Conservation (phyloP, 805 yeast genomes). For the Yarrowia hollandica region DNA sequence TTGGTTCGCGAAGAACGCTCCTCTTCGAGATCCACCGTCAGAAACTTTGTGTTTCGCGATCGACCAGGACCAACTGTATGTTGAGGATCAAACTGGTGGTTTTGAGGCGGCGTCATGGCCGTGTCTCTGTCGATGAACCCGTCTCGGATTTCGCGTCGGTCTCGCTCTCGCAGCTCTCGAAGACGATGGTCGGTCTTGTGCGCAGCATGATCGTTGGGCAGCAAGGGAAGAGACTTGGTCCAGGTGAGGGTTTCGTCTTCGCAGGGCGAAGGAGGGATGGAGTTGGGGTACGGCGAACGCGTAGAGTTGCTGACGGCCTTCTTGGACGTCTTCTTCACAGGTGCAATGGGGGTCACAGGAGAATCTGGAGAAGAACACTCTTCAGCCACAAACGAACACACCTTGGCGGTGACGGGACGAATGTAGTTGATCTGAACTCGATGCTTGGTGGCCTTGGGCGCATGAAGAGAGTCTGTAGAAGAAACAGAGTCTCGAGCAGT, state of each 20-base stretch:
- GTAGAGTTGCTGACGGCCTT: not conserved
- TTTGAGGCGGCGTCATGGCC: not conserved
- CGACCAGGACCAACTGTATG: not conserved
- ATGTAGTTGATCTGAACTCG: constrained; percentile 12
- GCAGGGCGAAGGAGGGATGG: not conserved
- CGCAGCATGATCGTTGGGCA: constrained; percentile 9
- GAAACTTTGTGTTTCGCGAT: not conserved
- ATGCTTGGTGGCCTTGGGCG: constrained; percentile 11
- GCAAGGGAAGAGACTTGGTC: not conserved
- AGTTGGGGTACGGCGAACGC: not conserved
- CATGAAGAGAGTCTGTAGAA: not conserved
- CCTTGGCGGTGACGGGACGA: constrained; percentile 13
- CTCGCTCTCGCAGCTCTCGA: constrained; percentile 6
- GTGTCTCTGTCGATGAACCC: not conserved
- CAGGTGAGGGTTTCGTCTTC: constrained; percentile 7
- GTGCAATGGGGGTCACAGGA: not conserved
- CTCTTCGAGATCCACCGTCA: constrained; percentile 5
- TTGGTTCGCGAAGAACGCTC: too few species aligned
- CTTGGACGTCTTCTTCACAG: not conserved
- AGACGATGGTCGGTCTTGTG: constrained; percentile 11
- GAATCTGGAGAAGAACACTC: constrained; percentile 6
- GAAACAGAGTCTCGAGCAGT: constrained; percentile 6
- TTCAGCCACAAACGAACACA: constrained; percentile 8
- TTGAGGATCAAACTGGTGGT: constrained; percentile 11
- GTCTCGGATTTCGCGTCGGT: constrained; percentile 10